A percentile compares a stretch with the other conserved stretches of the same genome.
These are phyloP conservation scores for Ampelocalamus luodianensis DNA, from an alignment of 176 grass and related monocot genomes.

Conservation along the genomic window DNA sequence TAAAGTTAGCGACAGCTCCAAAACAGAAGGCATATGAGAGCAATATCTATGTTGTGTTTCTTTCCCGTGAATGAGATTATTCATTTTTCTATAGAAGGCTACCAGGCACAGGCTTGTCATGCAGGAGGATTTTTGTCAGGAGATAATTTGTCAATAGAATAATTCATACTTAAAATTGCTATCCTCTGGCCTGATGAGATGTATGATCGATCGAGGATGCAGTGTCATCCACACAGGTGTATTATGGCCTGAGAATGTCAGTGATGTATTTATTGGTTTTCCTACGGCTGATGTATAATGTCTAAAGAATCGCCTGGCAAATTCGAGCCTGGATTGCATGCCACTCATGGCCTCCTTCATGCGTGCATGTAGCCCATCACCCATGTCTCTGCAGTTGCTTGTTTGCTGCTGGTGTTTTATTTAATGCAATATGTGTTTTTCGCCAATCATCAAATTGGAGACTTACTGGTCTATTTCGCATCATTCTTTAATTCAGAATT, in stretches of 20 bases:
- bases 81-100: constrained; percentile 14
- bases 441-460: neutral
- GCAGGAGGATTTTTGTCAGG: constrained; percentile 28
- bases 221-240: neutral
- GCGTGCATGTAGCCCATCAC: neutral
- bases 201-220: constrained; percentile 19
- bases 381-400: too few relatives aligned
- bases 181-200: neutral
- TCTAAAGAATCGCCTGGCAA: neutral
- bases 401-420: neutral
- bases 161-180: constrained; percentile 30
- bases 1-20: constrained; percentile 56
- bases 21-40: constrained; percentile 60
- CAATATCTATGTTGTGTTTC: neutral
- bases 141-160: constrained; percentile 56
- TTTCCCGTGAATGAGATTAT: neutral
- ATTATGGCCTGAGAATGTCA: neutral
- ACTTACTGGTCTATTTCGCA: too few relatives aligned
- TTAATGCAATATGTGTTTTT: neutral
- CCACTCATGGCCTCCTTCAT: neutral
- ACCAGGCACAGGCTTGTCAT: neutral
- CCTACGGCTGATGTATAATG: neutral
- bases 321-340: neutral
- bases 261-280: neutral
- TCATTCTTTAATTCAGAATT: neutral